Evolutionary conservation across 2,329 filamentous ascomycete species (phyloP).

Genomic region (Pseudopyrenochaeta lycopersici): DNA sequence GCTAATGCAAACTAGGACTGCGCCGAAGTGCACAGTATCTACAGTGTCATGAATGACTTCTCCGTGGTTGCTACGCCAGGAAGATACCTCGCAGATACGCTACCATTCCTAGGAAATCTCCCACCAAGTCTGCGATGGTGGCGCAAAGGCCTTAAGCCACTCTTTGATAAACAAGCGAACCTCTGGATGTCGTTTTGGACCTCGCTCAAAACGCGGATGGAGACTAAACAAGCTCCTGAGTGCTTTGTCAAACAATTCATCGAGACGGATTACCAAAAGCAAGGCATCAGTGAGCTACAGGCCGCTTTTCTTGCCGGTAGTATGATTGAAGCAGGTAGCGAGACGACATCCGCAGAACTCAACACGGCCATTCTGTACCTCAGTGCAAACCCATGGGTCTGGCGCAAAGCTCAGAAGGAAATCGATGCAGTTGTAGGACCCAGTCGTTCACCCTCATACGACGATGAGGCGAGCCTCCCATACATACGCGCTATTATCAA

Average conservation of each 20-base stretch:
- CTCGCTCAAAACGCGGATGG: conserved; percentile 40
- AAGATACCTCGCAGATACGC: conserved; percentile 41
- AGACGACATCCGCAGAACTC: conserved; percentile 50
- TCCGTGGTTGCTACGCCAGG: conserved; percentile 39
- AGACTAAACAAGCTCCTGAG: conserved; percentile 43
- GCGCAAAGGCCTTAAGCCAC: conserved; percentile 35
- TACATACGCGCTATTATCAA: conserved; percentile 50
- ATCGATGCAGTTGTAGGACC: conserved; percentile 23
- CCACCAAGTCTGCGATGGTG: conserved; percentile 43
- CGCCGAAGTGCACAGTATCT: conserved; percentile 42
- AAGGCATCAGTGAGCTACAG: conserved; percentile 47
- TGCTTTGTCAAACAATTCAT: conserved; percentile 49
- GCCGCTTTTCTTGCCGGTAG: conserved; percentile 47
- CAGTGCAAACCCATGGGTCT: conserved; percentile 29
- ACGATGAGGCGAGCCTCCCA: conserved; percentile 56
- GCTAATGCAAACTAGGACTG: conserved; percentile 29
- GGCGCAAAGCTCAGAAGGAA: conserved; percentile 33
- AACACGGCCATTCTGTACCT: conserved; percentile 45
- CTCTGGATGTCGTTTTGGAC: conserved; percentile 45
- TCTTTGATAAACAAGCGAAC: conserved; percentile 42
- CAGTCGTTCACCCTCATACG: conserved; percentile 42
- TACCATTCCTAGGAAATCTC: conserved; percentile 38
- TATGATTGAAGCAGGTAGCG: conserved; percentile 52
- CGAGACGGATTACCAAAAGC: conserved; percentile 48
- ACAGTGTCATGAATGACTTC: conserved; percentile 48